A percentile compares a stretch with the other conserved stretches of the same genome.
phyloP scores from a whole-genome alignment of 1,139 yeast genomes.

The Kazachstania sp. region DNA sequence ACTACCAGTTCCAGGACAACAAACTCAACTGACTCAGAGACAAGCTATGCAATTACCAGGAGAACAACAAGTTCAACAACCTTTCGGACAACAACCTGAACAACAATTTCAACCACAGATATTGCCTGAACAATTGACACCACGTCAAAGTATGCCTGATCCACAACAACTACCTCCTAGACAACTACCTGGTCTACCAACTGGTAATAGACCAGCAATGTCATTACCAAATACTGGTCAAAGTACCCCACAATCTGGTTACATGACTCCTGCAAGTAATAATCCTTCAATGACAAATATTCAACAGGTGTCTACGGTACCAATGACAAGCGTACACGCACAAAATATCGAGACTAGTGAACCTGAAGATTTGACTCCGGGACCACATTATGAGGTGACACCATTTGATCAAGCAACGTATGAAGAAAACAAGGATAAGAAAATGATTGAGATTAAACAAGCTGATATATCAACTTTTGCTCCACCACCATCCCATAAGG shows the following conservation, averaged over 20 bases:
- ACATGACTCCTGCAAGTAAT: neutral
- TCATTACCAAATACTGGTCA: neutral
- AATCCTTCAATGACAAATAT: neutral
- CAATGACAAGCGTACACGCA: neutral
- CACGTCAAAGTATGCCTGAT: constrained; percentile 5
- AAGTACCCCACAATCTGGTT: neutral
- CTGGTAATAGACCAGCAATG: constrained; percentile 1
- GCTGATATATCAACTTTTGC: constrained; percentile 17
- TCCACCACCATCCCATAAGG: constrained; percentile 27
- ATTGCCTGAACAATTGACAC: neutral
- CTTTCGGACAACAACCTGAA: constrained; percentile 1
- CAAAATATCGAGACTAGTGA: neutral
- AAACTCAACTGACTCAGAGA: neutral
- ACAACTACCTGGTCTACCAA: constrained; percentile 3
- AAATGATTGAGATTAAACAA: constrained; percentile 9
- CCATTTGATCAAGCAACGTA: constrained; percentile 19
- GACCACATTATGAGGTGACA: constrained; percentile 14
- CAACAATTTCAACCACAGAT: constrained; percentile 10
- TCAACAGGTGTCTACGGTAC: neutral
- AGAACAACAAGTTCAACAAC: neutral
- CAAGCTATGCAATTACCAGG: neutral
- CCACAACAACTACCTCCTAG: constrained; percentile 5
- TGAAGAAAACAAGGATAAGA: constrained; percentile 13
- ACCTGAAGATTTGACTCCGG: neutral
- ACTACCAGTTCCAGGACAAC: neutral